phyloP scores from a whole-genome alignment of 2,329 filamentous ascomycete genomes.

The Cordyceps farinosa region DNA sequence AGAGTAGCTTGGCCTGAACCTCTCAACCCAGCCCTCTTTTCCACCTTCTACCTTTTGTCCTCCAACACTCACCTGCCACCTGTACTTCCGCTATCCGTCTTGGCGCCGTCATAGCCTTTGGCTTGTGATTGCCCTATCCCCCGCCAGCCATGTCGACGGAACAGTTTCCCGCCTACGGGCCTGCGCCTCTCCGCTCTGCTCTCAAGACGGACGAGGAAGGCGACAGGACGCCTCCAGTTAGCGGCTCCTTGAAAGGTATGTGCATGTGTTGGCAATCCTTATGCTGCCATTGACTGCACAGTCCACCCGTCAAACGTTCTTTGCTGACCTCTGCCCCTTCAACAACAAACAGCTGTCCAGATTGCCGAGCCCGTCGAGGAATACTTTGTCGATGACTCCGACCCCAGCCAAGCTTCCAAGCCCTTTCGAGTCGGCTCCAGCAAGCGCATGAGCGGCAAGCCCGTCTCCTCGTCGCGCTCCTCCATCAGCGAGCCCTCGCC shows the following conservation, averaged over 20 bases:
- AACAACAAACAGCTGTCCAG: constrained; percentile 46
- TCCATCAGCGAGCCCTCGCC: constrained; percentile 39
- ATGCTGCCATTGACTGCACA: not conserved
- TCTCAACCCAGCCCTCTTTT: not conserved
- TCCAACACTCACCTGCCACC: not conserved
- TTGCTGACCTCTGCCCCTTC: not conserved
- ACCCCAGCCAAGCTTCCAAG: constrained; percentile 27
- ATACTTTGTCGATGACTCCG: constrained; percentile 30
- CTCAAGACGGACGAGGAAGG: constrained; percentile 43
- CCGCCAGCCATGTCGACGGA: constrained; percentile 6
- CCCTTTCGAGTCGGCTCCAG: constrained; percentile 32
- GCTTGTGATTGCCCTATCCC: constrained; percentile 3
- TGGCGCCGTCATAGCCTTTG: constrained; percentile 14
- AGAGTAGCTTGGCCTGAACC: not conserved
- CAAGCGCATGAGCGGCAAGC: constrained; percentile 35
- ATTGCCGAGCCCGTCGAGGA: constrained; percentile 50
- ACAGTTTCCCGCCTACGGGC: constrained; percentile 9
- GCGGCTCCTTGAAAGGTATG: constrained; percentile 43
- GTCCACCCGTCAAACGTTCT: too few relatives aligned
- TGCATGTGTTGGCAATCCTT: constrained; percentile 17
- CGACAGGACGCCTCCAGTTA: constrained; percentile 35
- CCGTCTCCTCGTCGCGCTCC: constrained; percentile 40
- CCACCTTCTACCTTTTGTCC: not conserved
- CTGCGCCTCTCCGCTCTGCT: constrained; percentile 39
- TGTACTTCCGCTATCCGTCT: constrained; percentile 27